Conservation (phyloP, 2,329 filamentous ascomycete species). For the Cladobotryum mycophilum region DNA sequence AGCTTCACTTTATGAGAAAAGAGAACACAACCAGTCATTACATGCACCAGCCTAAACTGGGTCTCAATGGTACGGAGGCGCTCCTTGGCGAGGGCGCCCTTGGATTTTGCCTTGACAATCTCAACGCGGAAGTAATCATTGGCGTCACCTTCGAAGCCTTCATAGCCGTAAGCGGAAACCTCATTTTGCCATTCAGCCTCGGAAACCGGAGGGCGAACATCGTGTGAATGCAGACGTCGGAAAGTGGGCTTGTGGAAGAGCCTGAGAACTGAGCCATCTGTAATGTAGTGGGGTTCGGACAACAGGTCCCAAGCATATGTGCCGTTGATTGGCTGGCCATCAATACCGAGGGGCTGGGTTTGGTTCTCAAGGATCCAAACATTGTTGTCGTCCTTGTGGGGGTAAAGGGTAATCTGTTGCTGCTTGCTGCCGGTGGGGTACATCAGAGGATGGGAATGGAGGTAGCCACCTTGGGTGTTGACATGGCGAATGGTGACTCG, state of each 20-base stretch:
- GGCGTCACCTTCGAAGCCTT: slow-evolving; percentile 93
- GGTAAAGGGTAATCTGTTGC: slow-evolving; percentile 96
- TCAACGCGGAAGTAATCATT: slow-evolving; percentile 95
- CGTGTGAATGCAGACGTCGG: slow-evolving; percentile 91
- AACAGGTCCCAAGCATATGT: slow-evolving; percentile 77
- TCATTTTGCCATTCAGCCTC: slow-evolving; percentile 94
- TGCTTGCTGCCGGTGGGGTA: slow-evolving; percentile 97
- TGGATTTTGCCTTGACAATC: slow-evolving; percentile 85
- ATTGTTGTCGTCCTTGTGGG: slow-evolving; percentile 99
- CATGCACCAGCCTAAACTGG: slow-evolving; percentile 89
- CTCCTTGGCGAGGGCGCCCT: slow-evolving; percentile 70
- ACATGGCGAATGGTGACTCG: slow-evolving; percentile 81
- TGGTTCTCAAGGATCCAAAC: slow-evolving; percentile 91
- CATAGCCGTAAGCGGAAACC: slow-evolving; percentile 93
- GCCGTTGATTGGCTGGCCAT: slow-evolving; percentile 73
- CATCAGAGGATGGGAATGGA: slow-evolving; percentile 96
- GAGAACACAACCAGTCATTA: slow-evolving; percentile 93
- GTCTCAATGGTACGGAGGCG: slow-evolving; percentile 89
- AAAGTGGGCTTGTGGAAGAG: slow-evolving; percentile 80
- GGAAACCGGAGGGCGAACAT: slow-evolving; percentile 78
- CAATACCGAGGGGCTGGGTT: slow-evolving; percentile 75
- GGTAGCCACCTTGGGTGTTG: slow-evolving; percentile 95
- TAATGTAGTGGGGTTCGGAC: slow-evolving; percentile 59
- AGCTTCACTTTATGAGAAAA: slow-evolving; percentile 99
- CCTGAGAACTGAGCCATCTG: slow-evolving; percentile 73